These are phyloP conservation scores for Retiboletus flavoniger DNA, from an alignment of 1,284 basidiomycete genomes.

Conservation along the genomic window DNA sequence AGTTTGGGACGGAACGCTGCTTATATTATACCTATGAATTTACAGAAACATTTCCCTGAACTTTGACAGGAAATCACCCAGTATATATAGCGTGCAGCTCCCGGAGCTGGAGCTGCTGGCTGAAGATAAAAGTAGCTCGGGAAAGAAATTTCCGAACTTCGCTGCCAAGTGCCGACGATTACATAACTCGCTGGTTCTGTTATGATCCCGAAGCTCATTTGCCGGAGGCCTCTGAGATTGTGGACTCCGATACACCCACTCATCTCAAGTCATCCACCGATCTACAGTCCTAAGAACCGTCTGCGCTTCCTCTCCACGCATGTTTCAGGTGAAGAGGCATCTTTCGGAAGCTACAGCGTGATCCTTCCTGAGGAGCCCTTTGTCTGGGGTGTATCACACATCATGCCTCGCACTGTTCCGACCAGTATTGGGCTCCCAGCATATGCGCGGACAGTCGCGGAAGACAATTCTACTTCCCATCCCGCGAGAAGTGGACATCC, in stretches of 20 bases:
- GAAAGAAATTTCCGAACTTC: neutral
- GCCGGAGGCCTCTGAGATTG: neutral
- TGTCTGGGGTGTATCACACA: conserved; percentile 63
- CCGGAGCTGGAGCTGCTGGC: no score
- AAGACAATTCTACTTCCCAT: conserved; percentile 7
- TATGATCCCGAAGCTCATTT: conserved; percentile 6
- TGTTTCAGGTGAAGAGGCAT: conserved; percentile 16
- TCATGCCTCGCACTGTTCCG: conserved; percentile 60
- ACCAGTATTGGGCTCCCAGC: conserved; percentile 54
- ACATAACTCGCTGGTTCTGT: neutral
- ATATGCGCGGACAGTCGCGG: conserved; percentile 43
- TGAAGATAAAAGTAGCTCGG: no score
- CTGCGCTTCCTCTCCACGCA: conserved; percentile 9
- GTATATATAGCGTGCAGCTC: no score
- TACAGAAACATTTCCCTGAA: neutral
- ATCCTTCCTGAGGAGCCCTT: conserved; percentile 68
- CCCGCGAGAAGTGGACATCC: conserved; percentile 25
- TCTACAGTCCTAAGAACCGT: neutral
- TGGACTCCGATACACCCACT: neutral
- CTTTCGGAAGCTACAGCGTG: conserved; percentile 59
- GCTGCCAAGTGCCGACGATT: neutral
- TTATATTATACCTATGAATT: neutral
- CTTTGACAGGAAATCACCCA: no score
- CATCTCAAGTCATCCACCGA: neutral
- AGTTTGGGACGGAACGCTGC: no score